A percentile compares a stretch with the other conserved stretches of the same genome.
phyloP scores from a whole-genome alignment of 1,139 yeast species.

The Scheffersomyces cryptocercus region DNA sequence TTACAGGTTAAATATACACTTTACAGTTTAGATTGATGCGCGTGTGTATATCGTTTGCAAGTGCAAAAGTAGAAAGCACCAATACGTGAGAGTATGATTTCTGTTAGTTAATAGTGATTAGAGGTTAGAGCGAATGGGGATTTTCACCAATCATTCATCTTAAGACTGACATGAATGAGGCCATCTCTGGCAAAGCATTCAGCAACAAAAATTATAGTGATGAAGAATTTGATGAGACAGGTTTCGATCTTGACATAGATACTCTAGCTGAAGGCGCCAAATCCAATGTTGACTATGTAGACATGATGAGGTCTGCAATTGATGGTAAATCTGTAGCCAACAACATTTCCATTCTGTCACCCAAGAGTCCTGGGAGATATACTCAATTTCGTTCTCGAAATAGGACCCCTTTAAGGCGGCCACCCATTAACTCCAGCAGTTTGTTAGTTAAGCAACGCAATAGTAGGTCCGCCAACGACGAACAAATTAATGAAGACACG shows the following conservation, averaged over 20 bases:
- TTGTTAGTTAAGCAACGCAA: too few species aligned
- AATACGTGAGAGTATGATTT: too few species aligned
- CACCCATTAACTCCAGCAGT: not conserved
- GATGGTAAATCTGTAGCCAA: too few species aligned
- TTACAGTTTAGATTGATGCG: not conserved
- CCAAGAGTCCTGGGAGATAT: not conserved
- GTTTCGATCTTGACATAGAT: slow-evolving; percentile 6
- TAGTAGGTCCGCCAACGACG: not conserved
- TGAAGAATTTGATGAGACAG: slow-evolving; percentile 19
- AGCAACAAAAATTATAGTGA: slow-evolving; percentile 7
- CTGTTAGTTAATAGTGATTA: too few species aligned
- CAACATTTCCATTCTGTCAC: not conserved
- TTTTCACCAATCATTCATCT: too few species aligned
- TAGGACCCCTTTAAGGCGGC: not conserved
- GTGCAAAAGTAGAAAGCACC: too few species aligned
- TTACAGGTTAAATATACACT: not conserved
- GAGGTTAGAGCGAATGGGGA: too few species aligned
- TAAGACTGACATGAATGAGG: too few species aligned
- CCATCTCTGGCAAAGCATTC: too few species aligned
- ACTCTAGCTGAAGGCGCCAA: too few species aligned
- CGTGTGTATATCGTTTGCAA: not conserved
- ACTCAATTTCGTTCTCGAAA: not conserved
- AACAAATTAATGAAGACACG: not conserved
- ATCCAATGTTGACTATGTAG: too few species aligned
- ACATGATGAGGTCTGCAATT: too few species aligned